Evolutionary conservation across 345 rosid genomes (phyloP), one percentile per base, ranked within the genome.

Genomic region (Eutrema yunnanense): DNA sequence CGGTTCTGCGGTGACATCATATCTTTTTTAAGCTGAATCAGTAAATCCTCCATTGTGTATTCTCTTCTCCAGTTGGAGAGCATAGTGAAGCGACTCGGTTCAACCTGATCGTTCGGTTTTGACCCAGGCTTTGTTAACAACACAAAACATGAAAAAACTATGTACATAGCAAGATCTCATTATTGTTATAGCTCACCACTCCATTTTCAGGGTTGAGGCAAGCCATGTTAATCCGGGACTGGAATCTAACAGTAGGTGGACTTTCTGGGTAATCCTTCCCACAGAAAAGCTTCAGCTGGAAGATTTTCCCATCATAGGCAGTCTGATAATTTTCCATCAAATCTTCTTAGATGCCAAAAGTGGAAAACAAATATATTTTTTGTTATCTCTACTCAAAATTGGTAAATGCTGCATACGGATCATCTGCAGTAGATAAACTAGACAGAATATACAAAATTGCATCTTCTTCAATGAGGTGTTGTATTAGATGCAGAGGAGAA

Each of bases 241-340:
- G 96, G 64, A 90, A 92, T 69, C 96, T 90, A 59, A 90, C 96
- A 65, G 63, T 88, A 32, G 98, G 98, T 67, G 98, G 96, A 82
- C 73, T 87, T 73, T 92, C 91, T 0, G 98, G 96, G 65, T 92
- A 92, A 71, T 90, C 96, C 71, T 90, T 90, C n/a, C 91, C 96
- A 6, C 98, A 92, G 80, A 90, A 86, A 47, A 90, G 92, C 90
- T 92, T 92, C 82, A 90, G 74, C 81, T 92, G 96, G 73, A 90
- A 92, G 73, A 90, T 90, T 54, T 95, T 82, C 37, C 98, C 98
- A 77, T 92, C 96, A 73, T 92, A 95, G 7, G 84, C 91, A 78
- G 96, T 88, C 98, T 92, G 56, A 32, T 58, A 47, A 63, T 9
- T 11, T 34, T 11, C 19, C 38, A 52, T 22, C 53, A 67, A 69